Percentiles rank a stretch among this genome's conserved stretches.
Conservation (phyloP, 2,329 filamentous ascomycete genomes). For the Verticillium tricorpus region DNA sequence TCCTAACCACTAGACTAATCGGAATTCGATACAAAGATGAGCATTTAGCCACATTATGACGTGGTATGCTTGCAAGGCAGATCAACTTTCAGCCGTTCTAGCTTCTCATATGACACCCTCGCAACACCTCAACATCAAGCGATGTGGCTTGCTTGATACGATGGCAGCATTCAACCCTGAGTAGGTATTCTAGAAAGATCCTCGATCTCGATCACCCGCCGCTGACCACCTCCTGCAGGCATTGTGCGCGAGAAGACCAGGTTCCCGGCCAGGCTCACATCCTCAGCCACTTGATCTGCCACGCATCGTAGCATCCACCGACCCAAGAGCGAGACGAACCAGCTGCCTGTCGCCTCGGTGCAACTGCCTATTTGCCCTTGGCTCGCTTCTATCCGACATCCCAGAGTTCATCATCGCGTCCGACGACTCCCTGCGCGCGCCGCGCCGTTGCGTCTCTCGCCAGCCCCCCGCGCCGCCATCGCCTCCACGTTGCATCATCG, state of each 20-base stretch:
- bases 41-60: not conserved
- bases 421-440: not conserved
- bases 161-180: not conserved
- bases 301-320: not conserved
- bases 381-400: not conserved
- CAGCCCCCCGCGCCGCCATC: not conserved
- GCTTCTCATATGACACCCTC: too few relatives aligned
- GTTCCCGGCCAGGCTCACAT: not conserved
- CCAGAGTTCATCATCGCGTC: not conserved
- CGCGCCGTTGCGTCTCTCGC: not conserved
- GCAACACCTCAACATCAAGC: too few relatives aligned
- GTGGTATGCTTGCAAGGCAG: too few relatives aligned
- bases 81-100: too few relatives aligned
- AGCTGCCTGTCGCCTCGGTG: not conserved
- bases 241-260: not conserved
- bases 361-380: not conserved
- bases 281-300: not conserved
- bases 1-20: conserved; percentile 2
- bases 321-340: not conserved
- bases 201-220: not conserved
- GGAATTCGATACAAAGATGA: not conserved
- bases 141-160: not conserved
- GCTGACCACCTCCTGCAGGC: not conserved
- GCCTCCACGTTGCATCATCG: not conserved
- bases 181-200: not conserved